These are phyloP conservation scores for Calvatia gigantea DNA, from an alignment of 768 basidiomycete species.

Conservation along the genomic window DNA sequence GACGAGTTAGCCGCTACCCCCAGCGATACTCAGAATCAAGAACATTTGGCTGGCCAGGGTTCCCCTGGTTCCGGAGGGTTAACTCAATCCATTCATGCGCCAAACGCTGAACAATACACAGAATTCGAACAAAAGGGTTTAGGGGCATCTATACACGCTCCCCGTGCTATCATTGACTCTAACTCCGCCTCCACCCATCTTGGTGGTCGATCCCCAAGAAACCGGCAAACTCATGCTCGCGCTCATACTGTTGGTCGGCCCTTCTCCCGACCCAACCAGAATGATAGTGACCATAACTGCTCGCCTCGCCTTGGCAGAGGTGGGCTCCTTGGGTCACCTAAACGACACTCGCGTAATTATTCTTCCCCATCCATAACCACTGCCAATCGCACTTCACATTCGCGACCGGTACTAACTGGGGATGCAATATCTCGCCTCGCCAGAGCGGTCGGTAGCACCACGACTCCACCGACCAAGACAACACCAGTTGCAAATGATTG, in stretches of 20 bases:
- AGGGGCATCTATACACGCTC: conserved; percentile 58
- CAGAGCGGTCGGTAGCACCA: conserved; percentile 48
- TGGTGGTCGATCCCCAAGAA: conserved; percentile 17
- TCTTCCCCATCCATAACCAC: conserved; percentile 54
- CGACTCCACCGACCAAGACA: conserved; percentile 22
- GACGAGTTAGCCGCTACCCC: neutral
- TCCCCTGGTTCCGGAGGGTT: conserved; percentile 12
- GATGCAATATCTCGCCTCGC: conserved; percentile 68
- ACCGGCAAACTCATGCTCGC: conserved; percentile 44
- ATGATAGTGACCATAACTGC: conserved; percentile 23
- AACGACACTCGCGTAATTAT: conserved; percentile 56
- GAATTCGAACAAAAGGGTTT: conserved; percentile 19
- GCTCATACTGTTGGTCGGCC: conserved; percentile 55
- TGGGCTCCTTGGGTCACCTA: conserved; percentile 37
- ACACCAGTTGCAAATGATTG: conserved; percentile 14
- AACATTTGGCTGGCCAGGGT: conserved; percentile 13
- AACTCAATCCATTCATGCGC: conserved; percentile 19
- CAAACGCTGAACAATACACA: conserved; percentile 5
- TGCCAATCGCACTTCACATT: conserved; percentile 22
- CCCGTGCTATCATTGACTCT: conserved; percentile 34
- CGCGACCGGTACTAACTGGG: conserved; percentile 69
- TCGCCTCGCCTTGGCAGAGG: conserved; percentile 41
- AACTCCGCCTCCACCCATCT: conserved; percentile 34
- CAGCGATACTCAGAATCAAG: neutral
- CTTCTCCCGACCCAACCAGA: conserved; percentile 25